These are phyloP conservation scores for Thelonectria rubi DNA, from an alignment of 2,329 filamentous ascomycete genomes.

Conservation along the genomic window DNA sequence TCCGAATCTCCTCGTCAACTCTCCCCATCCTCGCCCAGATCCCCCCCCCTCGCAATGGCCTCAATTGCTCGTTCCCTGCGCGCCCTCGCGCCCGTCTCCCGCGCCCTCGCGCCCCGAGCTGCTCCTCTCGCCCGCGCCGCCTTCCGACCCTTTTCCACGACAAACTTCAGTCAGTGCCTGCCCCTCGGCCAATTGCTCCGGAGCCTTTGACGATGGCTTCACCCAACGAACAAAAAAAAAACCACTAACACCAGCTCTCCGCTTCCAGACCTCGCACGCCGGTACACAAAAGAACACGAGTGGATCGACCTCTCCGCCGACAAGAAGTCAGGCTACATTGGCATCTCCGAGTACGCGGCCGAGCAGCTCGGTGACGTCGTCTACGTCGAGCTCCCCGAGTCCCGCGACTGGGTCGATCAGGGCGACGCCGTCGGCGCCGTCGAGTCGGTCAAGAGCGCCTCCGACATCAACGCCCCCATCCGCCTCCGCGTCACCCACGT, in stretches of 20 bases:
- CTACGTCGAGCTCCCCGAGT: slow-evolving; percentile 90
- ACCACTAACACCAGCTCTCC: not conserved
- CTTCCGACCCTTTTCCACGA: slow-evolving; percentile 52
- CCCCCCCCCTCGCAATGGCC: slow-evolving; percentile 58
- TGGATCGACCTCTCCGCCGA: slow-evolving; percentile 92
- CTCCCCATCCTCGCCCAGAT: not conserved
- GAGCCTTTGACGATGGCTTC: not conserved
- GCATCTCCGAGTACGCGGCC: slow-evolving; percentile 92
- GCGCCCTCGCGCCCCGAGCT: slow-evolving; percentile 51
- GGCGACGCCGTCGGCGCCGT: slow-evolving; percentile 93
- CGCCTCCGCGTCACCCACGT: slow-evolving; percentile 77
- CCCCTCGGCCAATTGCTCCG: slow-evolving; percentile 9
- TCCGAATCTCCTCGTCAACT: slow-evolving; percentile 20
- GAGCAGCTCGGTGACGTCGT: slow-evolving; percentile 95
- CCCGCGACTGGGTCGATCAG: slow-evolving; percentile 70
- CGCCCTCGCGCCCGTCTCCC: slow-evolving; percentile 57
- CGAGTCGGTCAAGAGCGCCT: slow-evolving; percentile 98
- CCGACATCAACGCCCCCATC: slow-evolving; percentile 92
- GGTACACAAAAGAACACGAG: slow-evolving; percentile 97
- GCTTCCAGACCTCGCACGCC: slow-evolving; percentile 70
- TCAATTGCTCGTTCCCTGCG: slow-evolving; percentile 68
- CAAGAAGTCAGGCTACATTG: slow-evolving; percentile 81
- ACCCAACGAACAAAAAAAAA: not conserved
- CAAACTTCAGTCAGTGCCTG: slow-evolving; percentile 48
- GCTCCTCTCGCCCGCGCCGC: slow-evolving; percentile 55